Evolutionary conservation across 225 moss, liverwort and hornwort species (phyloP).

Genomic region (Bryum argenteum): DNA sequence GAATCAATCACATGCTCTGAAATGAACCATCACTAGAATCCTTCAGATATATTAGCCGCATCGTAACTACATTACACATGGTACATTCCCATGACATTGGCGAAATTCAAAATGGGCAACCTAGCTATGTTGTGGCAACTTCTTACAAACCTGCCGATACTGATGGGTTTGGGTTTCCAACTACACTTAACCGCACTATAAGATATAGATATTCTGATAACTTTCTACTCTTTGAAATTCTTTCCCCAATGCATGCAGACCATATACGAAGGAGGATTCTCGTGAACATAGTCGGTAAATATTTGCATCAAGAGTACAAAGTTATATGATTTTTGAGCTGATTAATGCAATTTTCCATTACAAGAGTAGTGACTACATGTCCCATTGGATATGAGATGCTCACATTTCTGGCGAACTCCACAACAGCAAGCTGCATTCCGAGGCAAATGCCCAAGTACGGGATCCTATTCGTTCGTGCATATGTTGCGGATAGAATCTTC

Average conservation of each 20-base stretch:
- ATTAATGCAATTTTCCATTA: neutral
- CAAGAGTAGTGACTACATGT: neutral
- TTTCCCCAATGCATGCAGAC: too few relatives aligned
- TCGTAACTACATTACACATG: neutral
- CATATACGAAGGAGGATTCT: too few relatives aligned
- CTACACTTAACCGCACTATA: too few relatives aligned
- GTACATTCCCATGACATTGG: neutral
- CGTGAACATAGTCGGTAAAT: too few relatives aligned
- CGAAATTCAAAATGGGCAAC: too few relatives aligned
- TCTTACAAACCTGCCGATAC: too few relatives aligned
- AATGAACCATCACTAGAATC: neutral
- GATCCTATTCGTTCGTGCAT: conserved; percentile 72
- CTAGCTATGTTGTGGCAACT: too few relatives aligned
- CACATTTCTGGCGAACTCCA: conserved; percentile 83
- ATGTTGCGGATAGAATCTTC: conserved; percentile 81
- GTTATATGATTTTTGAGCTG: too few relatives aligned
- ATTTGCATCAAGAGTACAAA: too few relatives aligned
- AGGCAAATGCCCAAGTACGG: conserved; percentile 95
- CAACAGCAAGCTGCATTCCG: conserved; percentile 97
- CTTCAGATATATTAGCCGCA: neutral
- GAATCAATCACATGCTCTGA: neutral
- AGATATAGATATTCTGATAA: too few relatives aligned
- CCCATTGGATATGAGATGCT: conserved; percentile 10
- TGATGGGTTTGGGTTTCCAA: too few relatives aligned
- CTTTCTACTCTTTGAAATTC: too few relatives aligned